phyloP scores from a whole-genome alignment of 2,329 filamentous ascomycete genomes.

The Neonectria punicea region DNA sequence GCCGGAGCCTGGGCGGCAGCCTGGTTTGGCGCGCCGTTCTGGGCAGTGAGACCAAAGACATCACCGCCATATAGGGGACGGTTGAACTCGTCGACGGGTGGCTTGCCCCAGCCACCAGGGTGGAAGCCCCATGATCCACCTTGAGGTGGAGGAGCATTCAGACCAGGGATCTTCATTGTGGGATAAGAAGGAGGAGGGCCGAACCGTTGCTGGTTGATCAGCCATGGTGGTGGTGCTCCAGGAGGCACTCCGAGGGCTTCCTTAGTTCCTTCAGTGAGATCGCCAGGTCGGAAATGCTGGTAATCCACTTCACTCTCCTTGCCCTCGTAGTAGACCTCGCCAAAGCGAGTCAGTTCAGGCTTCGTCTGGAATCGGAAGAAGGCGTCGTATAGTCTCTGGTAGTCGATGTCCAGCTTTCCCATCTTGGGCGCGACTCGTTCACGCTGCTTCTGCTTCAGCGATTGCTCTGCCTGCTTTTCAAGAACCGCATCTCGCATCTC shows the following conservation, averaged over 20 bases:
- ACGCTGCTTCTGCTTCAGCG: slow-evolving; percentile 93
- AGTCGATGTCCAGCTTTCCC: slow-evolving; percentile 97
- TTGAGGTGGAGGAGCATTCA: slow-evolving; percentile 91
- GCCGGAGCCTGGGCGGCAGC: slow-evolving; percentile 49
- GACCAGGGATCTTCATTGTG: slow-evolving; percentile 90
- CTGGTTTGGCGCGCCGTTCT: slow-evolving; percentile 51
- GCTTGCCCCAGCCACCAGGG: slow-evolving; percentile 95
- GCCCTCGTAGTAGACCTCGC: slow-evolving; percentile 99
- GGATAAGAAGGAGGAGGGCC: slow-evolving; percentile 95
- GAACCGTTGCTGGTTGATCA: slow-evolving; percentile 95
- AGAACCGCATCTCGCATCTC: slow-evolving; percentile 98
- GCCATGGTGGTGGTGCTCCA: slow-evolving; percentile 93
- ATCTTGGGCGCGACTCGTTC: slow-evolving; percentile 96
- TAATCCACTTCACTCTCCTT: slow-evolving; percentile 98
- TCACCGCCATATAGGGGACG: slow-evolving; percentile 92
- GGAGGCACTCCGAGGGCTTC: slow-evolving; percentile 95
- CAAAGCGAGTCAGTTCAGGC: slow-evolving; percentile 90
- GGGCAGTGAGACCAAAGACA: slow-evolving; percentile 80
- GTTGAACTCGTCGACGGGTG: slow-evolving; percentile 93
- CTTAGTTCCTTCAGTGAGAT: slow-evolving; percentile 87
- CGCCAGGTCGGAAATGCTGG: slow-evolving; percentile 88
- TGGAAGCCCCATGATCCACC: slow-evolving; percentile 95
- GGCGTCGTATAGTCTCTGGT: slow-evolving; percentile 96
- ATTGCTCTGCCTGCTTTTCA: slow-evolving; percentile 93
- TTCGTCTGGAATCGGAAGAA: slow-evolving; percentile 99